These are phyloP conservation scores for Trichoderma sp. DNA, from an alignment of 2,329 filamentous ascomycete genomes.

Conservation along the genomic window DNA sequence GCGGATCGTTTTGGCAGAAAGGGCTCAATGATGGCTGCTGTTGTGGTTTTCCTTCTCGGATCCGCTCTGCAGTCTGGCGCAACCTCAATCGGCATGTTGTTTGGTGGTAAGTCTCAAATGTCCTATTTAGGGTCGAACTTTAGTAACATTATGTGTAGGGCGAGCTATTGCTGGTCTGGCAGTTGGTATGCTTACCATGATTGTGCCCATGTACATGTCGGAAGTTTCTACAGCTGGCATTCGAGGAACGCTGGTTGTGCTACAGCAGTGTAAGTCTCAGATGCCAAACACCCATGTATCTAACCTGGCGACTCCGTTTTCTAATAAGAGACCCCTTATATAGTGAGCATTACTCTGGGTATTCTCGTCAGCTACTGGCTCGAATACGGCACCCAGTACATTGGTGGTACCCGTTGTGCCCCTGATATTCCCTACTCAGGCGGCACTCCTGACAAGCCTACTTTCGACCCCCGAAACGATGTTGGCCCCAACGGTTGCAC, in stretches of 20 bases:
- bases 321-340: not conserved
- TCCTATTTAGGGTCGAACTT: not conserved
- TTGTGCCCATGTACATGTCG: conserved; percentile 48
- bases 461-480: conserved; percentile 46
- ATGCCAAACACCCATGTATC: not conserved
- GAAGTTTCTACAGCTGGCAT: conserved; percentile 52
- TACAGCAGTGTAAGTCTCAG: conserved; percentile 39
- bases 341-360: conserved; percentile 43
- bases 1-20: conserved; percentile 39
- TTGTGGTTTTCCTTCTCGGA: conserved; percentile 43
- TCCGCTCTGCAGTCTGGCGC: conserved; percentile 48
- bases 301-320: not conserved
- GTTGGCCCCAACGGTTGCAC: conserved; percentile 44
- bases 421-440: conserved; percentile 49
- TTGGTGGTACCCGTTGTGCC: conserved; percentile 48
- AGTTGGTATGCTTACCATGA: conserved; percentile 43
- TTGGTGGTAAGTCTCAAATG: conserved; percentile 34
- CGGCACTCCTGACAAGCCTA: conserved; percentile 38
- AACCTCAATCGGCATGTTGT: conserved; percentile 41
- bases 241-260: conserved; percentile 48
- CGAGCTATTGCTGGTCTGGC: conserved; percentile 47
- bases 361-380: conserved; percentile 48
- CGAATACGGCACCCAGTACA: conserved; percentile 43
- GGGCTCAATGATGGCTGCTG: conserved; percentile 39
- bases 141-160: conserved; percentile 29